Base-by-base conservation (phyloP, 768 basidiomycete species). In the Wakefieldia striispora region DNA sequence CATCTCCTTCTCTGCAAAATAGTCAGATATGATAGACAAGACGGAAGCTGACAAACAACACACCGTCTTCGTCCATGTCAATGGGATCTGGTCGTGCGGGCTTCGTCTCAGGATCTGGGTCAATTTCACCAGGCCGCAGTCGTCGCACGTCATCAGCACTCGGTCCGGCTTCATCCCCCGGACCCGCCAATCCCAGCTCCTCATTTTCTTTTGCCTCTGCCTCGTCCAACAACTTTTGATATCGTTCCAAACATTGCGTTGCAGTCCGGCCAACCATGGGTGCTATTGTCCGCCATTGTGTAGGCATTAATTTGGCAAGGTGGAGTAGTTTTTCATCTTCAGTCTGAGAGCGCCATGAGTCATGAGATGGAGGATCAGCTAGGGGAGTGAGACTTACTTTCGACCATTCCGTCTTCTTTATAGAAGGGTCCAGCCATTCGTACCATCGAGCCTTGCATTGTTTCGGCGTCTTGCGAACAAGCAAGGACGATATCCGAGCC, bases 371-470 rank as follows among this genome's bases (percentile, higher is more conserved):
- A 16, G 9, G 16, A 4, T 16, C 11, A 35, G 7, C n/a, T n/a
- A n/a, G 13, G 17, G 14, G 31, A 17, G 10, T 14, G 17, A 14
- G 11, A 14, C 78, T 40, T 51, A 86, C 94, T 75, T 97, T 98
- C 40, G 95, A 97, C 97, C 97, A 99, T 69, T 98, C 97, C 16
- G 95, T 97, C 77, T 99, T 99, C 72, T 97, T 97, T 72, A 98
- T 99, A 44, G 93, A 95, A 6, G 97, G 97, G 72, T 99, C 97
- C 42, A 98, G 75, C 97, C 97, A 98, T 73, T 97, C 95, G 65
- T 95, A 97, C 95, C 95, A 98, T 35, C 93, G 88, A 1, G 92
- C 92, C 70, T 99, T 99, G 76, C 97, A 99, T 74, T 99, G 97
- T 67, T 99, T 99, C 11, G 97, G 95, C 2, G 97, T 99, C 72